Evolutionary conservation across 2,329 filamentous ascomycete genomes (phyloP).

Genomic region (Beauveria bassiana): DNA sequence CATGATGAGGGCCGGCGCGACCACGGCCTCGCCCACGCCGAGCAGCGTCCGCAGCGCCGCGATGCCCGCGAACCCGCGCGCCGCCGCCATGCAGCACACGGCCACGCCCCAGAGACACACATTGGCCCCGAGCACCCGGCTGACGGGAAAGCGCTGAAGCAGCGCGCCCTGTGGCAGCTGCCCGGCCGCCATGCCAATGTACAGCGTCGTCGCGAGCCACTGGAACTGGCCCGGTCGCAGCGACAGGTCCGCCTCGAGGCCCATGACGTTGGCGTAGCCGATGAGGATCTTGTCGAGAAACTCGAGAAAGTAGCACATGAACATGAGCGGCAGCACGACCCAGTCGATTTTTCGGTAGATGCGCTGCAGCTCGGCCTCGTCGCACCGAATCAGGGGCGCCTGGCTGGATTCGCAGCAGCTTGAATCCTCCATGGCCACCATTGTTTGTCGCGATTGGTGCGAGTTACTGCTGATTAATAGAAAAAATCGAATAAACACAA

Average conservation of each 20-base stretch:
- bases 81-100: conserved; percentile 36
- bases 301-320: conserved; percentile 20
- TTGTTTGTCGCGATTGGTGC: background rate
- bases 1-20: conserved; percentile 44
- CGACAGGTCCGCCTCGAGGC: conserved; percentile 21
- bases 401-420: conserved; percentile 2
- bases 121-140: conserved; percentile 26
- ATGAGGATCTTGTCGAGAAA: conserved; percentile 23
- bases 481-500: too few species aligned
- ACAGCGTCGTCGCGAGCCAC: conserved; percentile 25
- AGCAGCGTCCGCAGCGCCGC: conserved; percentile 36
- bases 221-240: conserved; percentile 25
- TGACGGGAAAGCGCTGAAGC: conserved; percentile 27
- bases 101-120: conserved; percentile 28
- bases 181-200: conserved; percentile 22
- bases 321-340: conserved; percentile 20
- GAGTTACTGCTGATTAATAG: too few species aligned
- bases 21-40: conserved; percentile 39
- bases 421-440: background rate
- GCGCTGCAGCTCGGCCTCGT: conserved; percentile 1
- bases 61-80: conserved; percentile 32
- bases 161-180: conserved; percentile 24
- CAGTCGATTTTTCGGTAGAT: conserved; percentile 20
- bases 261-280: conserved; percentile 24
- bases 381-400: background rate